phyloP scores from a whole-genome alignment of 1,284 basidiomycete species.

The Golubevia pallescens region DNA sequence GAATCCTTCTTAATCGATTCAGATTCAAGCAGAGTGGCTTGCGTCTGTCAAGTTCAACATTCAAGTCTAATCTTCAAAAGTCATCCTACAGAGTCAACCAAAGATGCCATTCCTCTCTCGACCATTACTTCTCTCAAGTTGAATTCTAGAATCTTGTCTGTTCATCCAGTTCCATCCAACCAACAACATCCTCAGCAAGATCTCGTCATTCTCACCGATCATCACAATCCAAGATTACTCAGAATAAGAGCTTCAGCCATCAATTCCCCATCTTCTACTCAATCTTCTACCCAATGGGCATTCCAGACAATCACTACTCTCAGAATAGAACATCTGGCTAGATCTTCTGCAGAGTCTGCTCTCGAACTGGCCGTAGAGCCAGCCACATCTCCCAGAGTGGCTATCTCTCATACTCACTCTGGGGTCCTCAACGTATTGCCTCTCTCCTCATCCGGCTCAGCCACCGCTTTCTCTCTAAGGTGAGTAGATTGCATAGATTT shows the following conservation, averaged over 20 bases:
- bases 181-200: too few relatives aligned
- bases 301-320: slow-evolving; percentile 13
- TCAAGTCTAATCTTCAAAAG: too few relatives aligned
- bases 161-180: too few relatives aligned
- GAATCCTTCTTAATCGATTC: too few relatives aligned
- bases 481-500: slow-evolving; percentile 9
- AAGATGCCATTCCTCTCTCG: too few relatives aligned
- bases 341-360: slow-evolving; percentile 37
- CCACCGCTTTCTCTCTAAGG: slow-evolving; percentile 3
- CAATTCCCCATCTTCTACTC: slow-evolving; percentile 9
- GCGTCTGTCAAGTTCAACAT: too few relatives aligned
- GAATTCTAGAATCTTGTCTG: too few relatives aligned
- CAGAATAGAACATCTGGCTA: slow-evolving; percentile 33
- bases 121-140: too few relatives aligned
- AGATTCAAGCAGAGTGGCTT: too few relatives aligned
- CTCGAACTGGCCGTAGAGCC: slow-evolving; percentile 22
- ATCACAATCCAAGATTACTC: slow-evolving; percentile 34
- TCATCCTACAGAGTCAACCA: too few relatives aligned
- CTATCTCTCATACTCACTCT: slow-evolving; percentile 34
- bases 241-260: slow-evolving; percentile 8
- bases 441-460: slow-evolving; percentile 6
- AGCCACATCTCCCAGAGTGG: slow-evolving; percentile 12
- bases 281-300: not conserved
- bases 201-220: slow-evolving; percentile 43
- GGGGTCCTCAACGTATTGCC: slow-evolving; percentile 31